Evolutionary conservation across 1,284 basidiomycete genomes (phyloP), one percentile per base, ranked within the genome.

Genomic region (Marasmius oreades): DNA sequence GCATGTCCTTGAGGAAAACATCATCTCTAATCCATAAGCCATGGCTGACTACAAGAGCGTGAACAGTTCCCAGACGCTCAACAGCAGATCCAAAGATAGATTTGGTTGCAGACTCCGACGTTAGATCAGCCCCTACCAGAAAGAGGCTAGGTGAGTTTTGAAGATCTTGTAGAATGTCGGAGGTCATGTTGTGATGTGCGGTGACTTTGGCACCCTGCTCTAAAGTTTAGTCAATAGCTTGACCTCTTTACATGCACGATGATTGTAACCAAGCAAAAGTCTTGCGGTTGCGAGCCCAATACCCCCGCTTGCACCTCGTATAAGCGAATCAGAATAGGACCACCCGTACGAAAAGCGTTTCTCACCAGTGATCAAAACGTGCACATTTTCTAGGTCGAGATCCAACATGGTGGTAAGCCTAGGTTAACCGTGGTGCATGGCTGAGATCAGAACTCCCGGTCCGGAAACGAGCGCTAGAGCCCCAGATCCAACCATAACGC

Each of bases 161-260:
- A 64, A 88, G 70, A 1, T 73, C 68, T 6, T 76, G 67, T 11
- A 89, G 70, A 0, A 81, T 68, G 0, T 69, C 65, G 16, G 71
- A 63, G 44, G 77, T 84, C 11, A 79, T 77, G 68, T 89, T 85
- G 69, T 86, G 92, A 65, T 90, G 87, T 0, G 86, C 88, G 0
- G 86, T 84, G 7, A 92, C 86, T 58, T 77, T 78, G 3, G 88
- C 85, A 3, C 86, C 86, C 62, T 86, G 82, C 37, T 81, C 86
- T 89, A 65, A 23, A 18, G 7, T n/a, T 47, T 47, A 52, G 52
- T 39, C 34, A 26, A 28, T 11, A 34, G 56, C 57, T 20, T 42
- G 47, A 33, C 39, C 16, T 18, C 39, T 16, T 42, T 42, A 18
- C 16, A 42, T 18, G 39, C 11, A 18, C 8, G 39, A 42, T 18